Evolutionary conservation across 495 filamentous ascomycete species (phyloP).

Genomic region (Cercophora samala): DNA sequence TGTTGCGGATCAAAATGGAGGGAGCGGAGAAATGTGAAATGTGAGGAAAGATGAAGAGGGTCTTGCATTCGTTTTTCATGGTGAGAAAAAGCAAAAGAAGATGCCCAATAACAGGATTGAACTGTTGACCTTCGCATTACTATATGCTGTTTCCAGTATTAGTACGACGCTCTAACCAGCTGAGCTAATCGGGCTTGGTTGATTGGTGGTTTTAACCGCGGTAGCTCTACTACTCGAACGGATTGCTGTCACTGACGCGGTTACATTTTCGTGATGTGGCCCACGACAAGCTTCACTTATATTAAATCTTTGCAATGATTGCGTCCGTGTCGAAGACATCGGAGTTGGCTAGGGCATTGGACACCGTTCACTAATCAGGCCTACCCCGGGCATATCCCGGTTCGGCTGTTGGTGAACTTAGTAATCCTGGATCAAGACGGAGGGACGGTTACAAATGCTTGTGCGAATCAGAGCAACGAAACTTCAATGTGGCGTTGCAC

Average conservation of each 20-base stretch:
- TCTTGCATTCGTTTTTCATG: too few species aligned
- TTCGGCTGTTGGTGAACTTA: background rate
- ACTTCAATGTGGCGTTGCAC: background rate
- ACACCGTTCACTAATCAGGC: background rate
- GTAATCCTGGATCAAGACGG: background rate
- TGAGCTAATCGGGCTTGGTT: background rate
- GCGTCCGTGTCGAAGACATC: too few species aligned
- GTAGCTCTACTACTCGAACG: background rate
- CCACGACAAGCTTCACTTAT: too few species aligned
- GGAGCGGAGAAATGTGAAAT: too few species aligned
- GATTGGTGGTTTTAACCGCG: background rate
- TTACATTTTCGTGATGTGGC: background rate
- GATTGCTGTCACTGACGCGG: background rate
- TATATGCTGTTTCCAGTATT: background rate
- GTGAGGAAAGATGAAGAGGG: too few species aligned
- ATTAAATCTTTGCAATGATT: too few species aligned
- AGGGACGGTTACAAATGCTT: background rate
- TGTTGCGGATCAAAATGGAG: background rate
- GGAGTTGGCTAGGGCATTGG: too few species aligned
- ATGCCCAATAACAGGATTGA: background rate
- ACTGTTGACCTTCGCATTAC: background rate
- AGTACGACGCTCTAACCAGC: background rate
- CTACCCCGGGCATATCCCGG: background rate
- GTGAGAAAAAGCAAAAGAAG: background rate
- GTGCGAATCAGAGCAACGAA: background rate